Conservation (phyloP, 2,329 filamentous ascomycete genomes). For the Aspergillus luchuensis region DNA sequence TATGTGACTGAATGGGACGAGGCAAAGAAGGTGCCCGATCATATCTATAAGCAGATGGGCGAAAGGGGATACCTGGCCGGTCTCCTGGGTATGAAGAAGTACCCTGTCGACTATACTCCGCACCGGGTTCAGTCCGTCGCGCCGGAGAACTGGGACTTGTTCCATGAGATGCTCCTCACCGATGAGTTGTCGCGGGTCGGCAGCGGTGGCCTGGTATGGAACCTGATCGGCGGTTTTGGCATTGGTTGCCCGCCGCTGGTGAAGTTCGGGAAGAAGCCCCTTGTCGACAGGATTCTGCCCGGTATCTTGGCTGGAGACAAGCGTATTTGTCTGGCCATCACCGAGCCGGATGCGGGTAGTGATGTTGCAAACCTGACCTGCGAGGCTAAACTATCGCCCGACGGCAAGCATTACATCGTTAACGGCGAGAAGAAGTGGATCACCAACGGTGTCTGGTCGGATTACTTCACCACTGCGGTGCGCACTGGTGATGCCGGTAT, state of each 20-base stretch:
- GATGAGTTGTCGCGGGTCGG: conserved; percentile 89
- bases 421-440: conserved; percentile 99
- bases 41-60: conserved; percentile 95
- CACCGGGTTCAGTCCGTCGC: conserved; percentile 75
- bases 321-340: conserved; percentile 96
- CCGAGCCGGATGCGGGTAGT: conserved; percentile 90
- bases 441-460: conserved; percentile 93
- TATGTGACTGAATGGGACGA: conserved; percentile 97
- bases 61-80: conserved; percentile 89
- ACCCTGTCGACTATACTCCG: conserved; percentile 72
- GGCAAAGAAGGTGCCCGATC: conserved; percentile 81
- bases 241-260: conserved; percentile 90
- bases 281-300: conserved; percentile 85
- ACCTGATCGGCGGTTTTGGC: conserved; percentile 92
- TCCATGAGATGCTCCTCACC: conserved; percentile 95
- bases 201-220: conserved; percentile 95
- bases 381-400: conserved; percentile 90
- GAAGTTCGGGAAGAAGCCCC: conserved; percentile 83
- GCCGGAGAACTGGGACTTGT: conserved; percentile 92
- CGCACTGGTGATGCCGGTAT: conserved; percentile 86
- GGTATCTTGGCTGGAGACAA: conserved; percentile 89
- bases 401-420: conserved; percentile 98
- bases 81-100: conserved; percentile 72
- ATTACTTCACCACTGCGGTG: conserved; percentile 97
- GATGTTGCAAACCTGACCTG: conserved; percentile 95